phyloP scores from a whole-genome alignment of 2,329 filamentous ascomycete genomes.

The Beauveria medogensis region DNA sequence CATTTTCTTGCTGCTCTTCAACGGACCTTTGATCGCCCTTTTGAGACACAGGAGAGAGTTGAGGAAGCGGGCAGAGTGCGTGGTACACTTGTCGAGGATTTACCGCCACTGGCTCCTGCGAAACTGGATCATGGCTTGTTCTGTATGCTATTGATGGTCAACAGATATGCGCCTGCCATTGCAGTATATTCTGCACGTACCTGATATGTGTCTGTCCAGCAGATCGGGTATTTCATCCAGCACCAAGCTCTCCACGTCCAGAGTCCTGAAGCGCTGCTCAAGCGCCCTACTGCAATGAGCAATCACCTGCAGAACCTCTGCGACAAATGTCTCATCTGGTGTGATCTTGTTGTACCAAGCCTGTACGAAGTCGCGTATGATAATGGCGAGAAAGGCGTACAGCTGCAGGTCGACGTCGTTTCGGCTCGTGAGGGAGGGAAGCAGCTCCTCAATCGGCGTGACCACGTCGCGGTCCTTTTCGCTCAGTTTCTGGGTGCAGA shows the following conservation, averaged over 20 bases:
- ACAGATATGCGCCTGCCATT: neutral
- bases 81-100: slow-evolving; percentile 70
- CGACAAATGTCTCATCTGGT: slow-evolving; percentile 77
- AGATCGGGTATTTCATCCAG: slow-evolving; percentile 83
- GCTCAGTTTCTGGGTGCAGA: slow-evolving; percentile 64
- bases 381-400: slow-evolving; percentile 84
- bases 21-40: slow-evolving; percentile 40
- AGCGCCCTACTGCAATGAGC: slow-evolving; percentile 84
- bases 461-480: slow-evolving; percentile 43
- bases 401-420: slow-evolving; percentile 91
- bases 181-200: slow-evolving; percentile 37
- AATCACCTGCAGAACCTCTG: slow-evolving; percentile 81
- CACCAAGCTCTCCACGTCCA: slow-evolving; percentile 75
- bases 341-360: slow-evolving; percentile 93
- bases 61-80: slow-evolving; percentile 71
- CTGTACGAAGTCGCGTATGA: slow-evolving; percentile 84
- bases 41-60: slow-evolving; percentile 67
- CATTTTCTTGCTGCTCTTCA: slow-evolving; percentile 63
- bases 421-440: slow-evolving; percentile 87
- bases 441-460: slow-evolving; percentile 65
- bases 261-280: slow-evolving; percentile 74
- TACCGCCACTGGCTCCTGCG: slow-evolving; percentile 50
- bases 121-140: slow-evolving; percentile 50
- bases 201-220: slow-evolving; percentile 69
- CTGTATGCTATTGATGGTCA: slow-evolving; percentile 55